phyloP scores from a whole-genome alignment of 257 asterid genomes.

The Solanum paucissectum region DNA sequence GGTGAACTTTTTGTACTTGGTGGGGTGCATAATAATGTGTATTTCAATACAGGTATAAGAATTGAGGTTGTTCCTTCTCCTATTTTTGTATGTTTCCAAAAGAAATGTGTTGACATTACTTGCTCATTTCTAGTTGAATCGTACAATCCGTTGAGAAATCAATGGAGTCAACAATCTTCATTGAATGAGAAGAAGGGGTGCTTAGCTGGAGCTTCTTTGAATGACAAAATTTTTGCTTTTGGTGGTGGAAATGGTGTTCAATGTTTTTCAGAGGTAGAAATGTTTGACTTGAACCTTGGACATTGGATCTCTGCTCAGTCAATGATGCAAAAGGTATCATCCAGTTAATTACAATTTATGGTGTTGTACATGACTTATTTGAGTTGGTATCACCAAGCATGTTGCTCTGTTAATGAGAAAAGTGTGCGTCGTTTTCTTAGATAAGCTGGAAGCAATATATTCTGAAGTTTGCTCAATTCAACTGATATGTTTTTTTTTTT shows the following conservation, averaged over 20 bases:
- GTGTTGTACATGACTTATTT: neutral
- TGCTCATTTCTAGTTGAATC: conserved; percentile 50
- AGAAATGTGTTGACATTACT: neutral
- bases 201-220: conserved; percentile 37
- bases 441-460: neutral
- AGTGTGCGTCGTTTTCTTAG: neutral
- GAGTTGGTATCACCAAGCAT: neutral
- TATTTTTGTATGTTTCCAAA: neutral
- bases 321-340: conserved; percentile 55
- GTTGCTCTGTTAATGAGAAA: neutral
- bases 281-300: conserved; percentile 36
- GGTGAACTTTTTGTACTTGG: conserved; percentile 51
- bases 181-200: conserved; percentile 41
- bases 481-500: neutral
- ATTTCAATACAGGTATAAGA: conserved; percentile 52
- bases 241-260: conserved; percentile 64
- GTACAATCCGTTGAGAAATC: conserved; percentile 33
- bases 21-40: conserved; percentile 27
- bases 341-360: neutral
- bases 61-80: neutral
- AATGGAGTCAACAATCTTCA: conserved; percentile 43
- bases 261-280: conserved; percentile 57
- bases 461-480: neutral
- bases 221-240: conserved; percentile 35
- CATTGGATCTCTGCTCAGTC: conserved; percentile 44